Evolutionary conservation across 2,329 filamentous ascomycete species (phyloP), one percentile per base, ranked within the genome.

Genomic region (Epichloe gansuensis): DNA sequence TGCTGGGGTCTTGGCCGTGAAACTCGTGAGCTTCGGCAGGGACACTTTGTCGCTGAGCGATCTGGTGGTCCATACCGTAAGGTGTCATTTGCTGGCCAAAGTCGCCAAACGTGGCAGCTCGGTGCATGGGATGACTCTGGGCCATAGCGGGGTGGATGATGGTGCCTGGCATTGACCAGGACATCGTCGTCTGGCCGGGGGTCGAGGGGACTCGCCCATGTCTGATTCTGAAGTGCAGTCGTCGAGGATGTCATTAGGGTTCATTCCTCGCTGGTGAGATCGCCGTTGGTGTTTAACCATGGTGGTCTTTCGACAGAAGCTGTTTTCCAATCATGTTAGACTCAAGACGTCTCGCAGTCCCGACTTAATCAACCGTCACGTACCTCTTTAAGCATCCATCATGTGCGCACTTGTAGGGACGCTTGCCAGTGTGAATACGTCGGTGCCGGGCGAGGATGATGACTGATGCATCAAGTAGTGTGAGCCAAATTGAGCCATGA

Each of bases 301-400:
- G 52, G 82, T 86, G 5, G 82, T 86, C 65, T 86, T 86, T 52
- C 83, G 75, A 66, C 83, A 86, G 64, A 86, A 86, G 65, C 83
- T 58, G 21, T 41, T 38, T 37, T n/a, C 37, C 17, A 8, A 34
- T 28, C 17, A 5, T 15, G 46, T 49, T 41, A 48, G 37, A 12
- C 38, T 41, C 17, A 41, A 31, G 8, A 21, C 12, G 17, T 6
- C 34, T 5, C 17, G 0, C 3, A 13, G 11, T 37, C 7, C 7
- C 3, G 12, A 12, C 5, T 9, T 9, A 6, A 9, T 5, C 13
- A 54, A 12, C 34, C 34, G 35, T 21, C 15, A 47, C 54, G 17
- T 50, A 80, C 77, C 77, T 83, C 68, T 83, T 85, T 38, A 76
- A 65, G 62, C 82, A 85, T 35, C 79, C 79, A 41, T 79, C 72